These are phyloP conservation scores for Aspergillus unguis DNA, from an alignment of 2,329 filamentous ascomycete species.

Conservation along the genomic window DNA sequence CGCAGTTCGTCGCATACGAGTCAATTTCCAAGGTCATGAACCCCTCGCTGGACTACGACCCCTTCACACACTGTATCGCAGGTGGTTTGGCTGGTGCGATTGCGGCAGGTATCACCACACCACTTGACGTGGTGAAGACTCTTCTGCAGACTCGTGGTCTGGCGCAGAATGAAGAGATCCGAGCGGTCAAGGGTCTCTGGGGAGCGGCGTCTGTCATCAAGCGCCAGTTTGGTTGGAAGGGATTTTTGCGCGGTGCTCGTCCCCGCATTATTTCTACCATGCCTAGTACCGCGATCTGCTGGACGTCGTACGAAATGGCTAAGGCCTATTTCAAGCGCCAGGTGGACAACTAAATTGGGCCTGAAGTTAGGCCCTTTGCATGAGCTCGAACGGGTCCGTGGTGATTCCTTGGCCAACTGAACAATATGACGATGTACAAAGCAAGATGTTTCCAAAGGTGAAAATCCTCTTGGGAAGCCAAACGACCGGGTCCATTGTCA, in stretches of 20 bases:
- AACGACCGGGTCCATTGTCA: too few relatives aligned
- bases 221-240: constrained; percentile 74
- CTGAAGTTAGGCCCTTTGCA: constrained; percentile 6
- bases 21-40: constrained; percentile 94
- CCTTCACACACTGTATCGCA: constrained; percentile 86
- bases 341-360: constrained; percentile 22
- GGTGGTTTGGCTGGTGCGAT: constrained; percentile 91
- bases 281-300: constrained; percentile 99
- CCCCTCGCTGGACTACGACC: constrained; percentile 74
- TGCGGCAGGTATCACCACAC: constrained; percentile 89
- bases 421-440: background rate
- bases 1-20: constrained; percentile 97
- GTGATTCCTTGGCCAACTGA: background rate
- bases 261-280: constrained; percentile 93
- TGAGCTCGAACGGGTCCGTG: background rate
- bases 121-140: constrained; percentile 97
- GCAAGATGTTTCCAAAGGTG: background rate
- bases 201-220: constrained; percentile 79
- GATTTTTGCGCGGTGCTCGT: constrained; percentile 90
- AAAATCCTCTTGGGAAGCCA: background rate
- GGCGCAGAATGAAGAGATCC: constrained; percentile 73
- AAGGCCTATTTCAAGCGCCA: constrained; percentile 63
- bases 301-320: constrained; percentile 67
- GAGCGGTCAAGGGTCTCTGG: constrained; percentile 76
- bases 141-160: constrained; percentile 90